Evolutionary conservation across 2,329 filamentous ascomycete species (phyloP).

Genomic region (Thielaviopsis punctulata): DNA sequence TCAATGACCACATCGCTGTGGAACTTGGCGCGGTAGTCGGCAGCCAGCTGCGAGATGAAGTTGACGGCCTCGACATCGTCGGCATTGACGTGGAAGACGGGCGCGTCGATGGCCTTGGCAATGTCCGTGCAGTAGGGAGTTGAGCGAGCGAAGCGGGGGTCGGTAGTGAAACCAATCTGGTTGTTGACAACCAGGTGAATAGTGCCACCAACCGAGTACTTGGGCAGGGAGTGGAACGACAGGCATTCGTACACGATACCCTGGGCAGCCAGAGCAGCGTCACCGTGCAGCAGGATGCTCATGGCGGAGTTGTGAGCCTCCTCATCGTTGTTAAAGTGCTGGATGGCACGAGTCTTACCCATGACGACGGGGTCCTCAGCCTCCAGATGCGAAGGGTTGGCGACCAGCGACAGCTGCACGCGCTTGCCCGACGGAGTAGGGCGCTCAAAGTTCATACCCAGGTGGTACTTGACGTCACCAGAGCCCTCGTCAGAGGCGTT

Average conservation of each 20-base stretch:
- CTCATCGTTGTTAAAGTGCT: constrained; percentile 98
- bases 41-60: constrained; percentile 91
- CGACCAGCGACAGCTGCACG: constrained; percentile 94
- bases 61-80: constrained; percentile 98
- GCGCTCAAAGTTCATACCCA: constrained; percentile 99
- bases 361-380: constrained; percentile 96
- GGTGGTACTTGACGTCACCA: constrained; percentile 97
- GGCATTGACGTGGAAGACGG: constrained; percentile 97
- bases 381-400: constrained; percentile 95
- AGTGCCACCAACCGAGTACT: constrained; percentile 92
- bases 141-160: constrained; percentile 90
- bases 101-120: constrained; percentile 94
- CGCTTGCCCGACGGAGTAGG: constrained; percentile 96
- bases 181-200: constrained; percentile 98
- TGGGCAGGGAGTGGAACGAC: constrained; percentile 88
- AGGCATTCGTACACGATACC: constrained; percentile 97
- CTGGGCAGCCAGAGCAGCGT: constrained; percentile 91
- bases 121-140: constrained; percentile 99
- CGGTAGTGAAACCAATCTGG: constrained; percentile 98
- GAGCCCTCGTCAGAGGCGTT: constrained; percentile 90
- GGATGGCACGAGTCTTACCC: constrained; percentile 91
- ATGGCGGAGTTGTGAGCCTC: constrained; percentile 76
- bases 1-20: constrained; percentile 97
- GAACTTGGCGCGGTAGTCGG: constrained; percentile 97
- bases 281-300: constrained; percentile 90